Base-by-base conservation (phyloP, 805 yeast genomes). In the Metschnikowia borealis region DNA sequence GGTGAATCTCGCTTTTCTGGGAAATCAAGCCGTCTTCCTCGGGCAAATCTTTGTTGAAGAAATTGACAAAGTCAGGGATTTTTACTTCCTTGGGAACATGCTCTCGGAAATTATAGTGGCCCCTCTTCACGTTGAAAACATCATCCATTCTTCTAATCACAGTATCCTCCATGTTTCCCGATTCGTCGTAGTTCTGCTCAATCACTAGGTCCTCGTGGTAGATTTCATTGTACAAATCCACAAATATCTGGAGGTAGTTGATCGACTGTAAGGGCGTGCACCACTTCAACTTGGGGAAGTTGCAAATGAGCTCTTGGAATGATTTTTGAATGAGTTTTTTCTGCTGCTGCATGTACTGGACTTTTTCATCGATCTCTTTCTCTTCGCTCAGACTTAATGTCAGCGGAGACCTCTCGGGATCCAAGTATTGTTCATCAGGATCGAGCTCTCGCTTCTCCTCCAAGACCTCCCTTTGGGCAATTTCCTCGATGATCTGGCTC, bases 171-270 rank as follows among this genome's bases (percentile, higher is more conserved):
- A 44, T 44, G 20, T 47, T 52, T n/a, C 45, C 46, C 3, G 47
- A 50, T 11, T 44, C 48, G 32, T 34, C 47, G 36, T 37, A 51
- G 31, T 44, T 47, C 6, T 48, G 39, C 40, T 50, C 58, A 17
- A 56, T 48, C 5, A 53, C 41, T 6, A 54, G 49, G 8, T 53
- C 53, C 23, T 53, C 54, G 7, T 41, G 51, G 44, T 56, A 56
- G 3, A 56, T 43, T n/a, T 42, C 53, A 44, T 54, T 56, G 47
- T 46, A 56, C 33, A 54, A 48, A 23, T 54, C 60, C 31, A 56
- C 48, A 23, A 56, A 53, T 13, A 47, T 48, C 46, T 56, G 58
- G n/a, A 53, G 56, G 47, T 56, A 53, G 34, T 53, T 55, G 18
- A 54, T 46, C 2, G 57, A 46, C 40, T 54, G 56, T n/a, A 51